A percentile compares a stretch with the other conserved stretches of the same genome.
phyloP scores from a whole-genome alignment of 2,329 filamentous ascomycete species.

The Fusarium robinianum region DNA sequence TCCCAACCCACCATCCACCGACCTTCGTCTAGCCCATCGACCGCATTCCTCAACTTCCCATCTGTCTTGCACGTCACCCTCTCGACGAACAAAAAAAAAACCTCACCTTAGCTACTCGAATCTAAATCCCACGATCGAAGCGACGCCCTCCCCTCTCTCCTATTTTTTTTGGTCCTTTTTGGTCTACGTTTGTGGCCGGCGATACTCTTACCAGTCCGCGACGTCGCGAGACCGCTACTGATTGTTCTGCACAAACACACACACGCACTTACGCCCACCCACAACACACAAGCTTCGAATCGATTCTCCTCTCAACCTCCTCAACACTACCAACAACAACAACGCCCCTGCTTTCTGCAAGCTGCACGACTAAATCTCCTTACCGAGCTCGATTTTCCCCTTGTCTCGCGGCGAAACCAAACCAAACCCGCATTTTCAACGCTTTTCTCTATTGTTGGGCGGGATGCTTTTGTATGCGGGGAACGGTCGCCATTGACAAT shows the following conservation, averaged over 20 bases:
- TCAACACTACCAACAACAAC: conserved; percentile 7
- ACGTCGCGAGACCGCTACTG: conserved; percentile 20
- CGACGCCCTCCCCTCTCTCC: too few species aligned
- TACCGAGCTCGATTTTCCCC: conserved; percentile 15
- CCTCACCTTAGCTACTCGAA: conserved; percentile 23
- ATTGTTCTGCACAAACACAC: too few species aligned
- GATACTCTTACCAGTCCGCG: conserved; percentile 4
- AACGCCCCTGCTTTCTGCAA: too few species aligned
- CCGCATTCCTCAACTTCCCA: conserved; percentile 37
- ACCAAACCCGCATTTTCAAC: conserved; percentile 11
- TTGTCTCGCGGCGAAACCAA: conserved; percentile 7
- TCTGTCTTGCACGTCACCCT: conserved; percentile 37
- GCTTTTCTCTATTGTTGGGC: conserved; percentile 17
- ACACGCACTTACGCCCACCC: conserved; percentile 16
- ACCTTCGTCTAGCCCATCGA: conserved; percentile 21
- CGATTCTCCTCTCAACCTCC: conserved; percentile 24
- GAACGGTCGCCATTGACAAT: conserved; percentile 34
- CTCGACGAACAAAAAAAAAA: conserved; percentile 22
- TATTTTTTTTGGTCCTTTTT: conserved; percentile 17
- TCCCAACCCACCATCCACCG: conserved; percentile 32
- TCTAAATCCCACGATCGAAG: conserved; percentile 9
- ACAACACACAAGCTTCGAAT: conserved; percentile 6
- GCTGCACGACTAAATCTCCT: too few species aligned
- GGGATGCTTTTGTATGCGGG: conserved; percentile 34
- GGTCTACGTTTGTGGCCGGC: conserved; percentile 11